Evolutionary conservation across 2,329 filamentous ascomycete species (phyloP).

Genomic region (Fusarium fracticaudum): DNA sequence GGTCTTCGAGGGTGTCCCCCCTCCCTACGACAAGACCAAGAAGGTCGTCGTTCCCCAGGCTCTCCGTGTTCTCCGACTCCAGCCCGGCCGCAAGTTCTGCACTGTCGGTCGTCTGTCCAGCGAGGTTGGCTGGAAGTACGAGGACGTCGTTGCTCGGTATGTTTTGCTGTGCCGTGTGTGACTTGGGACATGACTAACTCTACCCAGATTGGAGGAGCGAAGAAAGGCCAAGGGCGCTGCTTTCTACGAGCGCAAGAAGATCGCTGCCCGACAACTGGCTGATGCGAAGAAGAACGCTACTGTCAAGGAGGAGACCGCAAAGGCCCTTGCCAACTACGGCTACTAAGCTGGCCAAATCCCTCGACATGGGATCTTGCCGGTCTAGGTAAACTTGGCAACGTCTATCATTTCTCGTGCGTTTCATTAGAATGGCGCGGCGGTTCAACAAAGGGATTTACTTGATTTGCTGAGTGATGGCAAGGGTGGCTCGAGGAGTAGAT

Average conservation of each 20-base stretch:
- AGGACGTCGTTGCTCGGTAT: slow-evolving; percentile 97
- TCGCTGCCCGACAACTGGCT: slow-evolving; percentile 86
- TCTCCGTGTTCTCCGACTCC: slow-evolving; percentile 92
- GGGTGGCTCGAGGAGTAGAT: slow-evolving; percentile 51
- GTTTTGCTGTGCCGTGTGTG: slow-evolving; percentile 52
- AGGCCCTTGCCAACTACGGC: slow-evolving; percentile 88
- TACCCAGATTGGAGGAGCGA: slow-evolving; percentile 91
- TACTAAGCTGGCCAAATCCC: slow-evolving; percentile 71
- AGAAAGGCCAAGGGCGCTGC: slow-evolving; percentile 99
- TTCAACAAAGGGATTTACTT: slow-evolving; percentile 60
- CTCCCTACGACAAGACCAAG: slow-evolving; percentile 99
- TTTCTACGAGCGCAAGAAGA: slow-evolving; percentile 99
- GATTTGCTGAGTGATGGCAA: slow-evolving; percentile 59
- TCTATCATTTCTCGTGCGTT: slow-evolving; percentile 60
- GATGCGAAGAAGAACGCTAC: slow-evolving; percentile 93
- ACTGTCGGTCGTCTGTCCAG: slow-evolving; percentile 97
- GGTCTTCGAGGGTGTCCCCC: slow-evolving; percentile 99
- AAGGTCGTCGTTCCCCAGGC: slow-evolving; percentile 99
- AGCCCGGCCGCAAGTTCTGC: slow-evolving; percentile 99
- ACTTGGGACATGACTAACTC: slow-evolving; percentile 27
- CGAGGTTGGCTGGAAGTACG: slow-evolving; percentile 99
- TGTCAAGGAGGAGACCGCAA: slow-evolving; percentile 85
- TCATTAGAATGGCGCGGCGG: slow-evolving; percentile 65
- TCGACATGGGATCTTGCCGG: slow-evolving; percentile 41
- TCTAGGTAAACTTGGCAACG: slow-evolving; percentile 52